Conservation (phyloP, 1,284 basidiomycete species). For the Wallemia ichthyophaga region DNA sequence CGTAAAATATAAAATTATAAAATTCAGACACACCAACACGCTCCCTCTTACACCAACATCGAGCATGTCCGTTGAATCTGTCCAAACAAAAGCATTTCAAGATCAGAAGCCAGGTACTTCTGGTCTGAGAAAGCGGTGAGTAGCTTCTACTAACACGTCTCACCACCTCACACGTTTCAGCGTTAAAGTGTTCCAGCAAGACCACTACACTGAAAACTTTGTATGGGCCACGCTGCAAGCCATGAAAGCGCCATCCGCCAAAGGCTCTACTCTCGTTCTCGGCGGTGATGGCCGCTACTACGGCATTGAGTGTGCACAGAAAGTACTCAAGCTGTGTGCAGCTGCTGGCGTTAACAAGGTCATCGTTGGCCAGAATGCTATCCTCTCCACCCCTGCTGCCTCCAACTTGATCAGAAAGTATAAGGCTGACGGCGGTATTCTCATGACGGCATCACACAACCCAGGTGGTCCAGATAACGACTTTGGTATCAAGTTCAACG, state of each 20-base stretch:
- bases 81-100: conserved; percentile 38
- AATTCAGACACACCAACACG: neutral
- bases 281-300: conserved; percentile 95
- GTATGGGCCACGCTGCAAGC: conserved; percentile 79
- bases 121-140: conserved; percentile 63
- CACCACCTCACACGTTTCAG: conserved; percentile 17
- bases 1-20: too few relatives aligned
- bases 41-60: neutral
- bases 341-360: conserved; percentile 69
- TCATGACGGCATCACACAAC: conserved; percentile 94
- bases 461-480: conserved; percentile 89
- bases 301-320: conserved; percentile 31
- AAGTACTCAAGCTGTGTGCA: conserved; percentile 66
- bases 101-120: conserved; percentile 89
- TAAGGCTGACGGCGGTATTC: conserved; percentile 87
- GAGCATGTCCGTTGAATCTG: neutral
- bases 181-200: conserved; percentile 59
- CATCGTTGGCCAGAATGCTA: conserved; percentile 62
- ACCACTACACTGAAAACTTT: conserved; percentile 97
- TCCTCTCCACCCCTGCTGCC: conserved; percentile 86
- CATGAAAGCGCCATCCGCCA: conserved; percentile 39
- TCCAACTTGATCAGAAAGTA: conserved; percentile 84
- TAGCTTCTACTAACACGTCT: neutral
- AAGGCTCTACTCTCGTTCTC: conserved; percentile 54
- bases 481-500: conserved; percentile 99